phyloP scores from a whole-genome alignment of 768 basidiomycete species.

The Leucosporidium creatinivorum region DNA sequence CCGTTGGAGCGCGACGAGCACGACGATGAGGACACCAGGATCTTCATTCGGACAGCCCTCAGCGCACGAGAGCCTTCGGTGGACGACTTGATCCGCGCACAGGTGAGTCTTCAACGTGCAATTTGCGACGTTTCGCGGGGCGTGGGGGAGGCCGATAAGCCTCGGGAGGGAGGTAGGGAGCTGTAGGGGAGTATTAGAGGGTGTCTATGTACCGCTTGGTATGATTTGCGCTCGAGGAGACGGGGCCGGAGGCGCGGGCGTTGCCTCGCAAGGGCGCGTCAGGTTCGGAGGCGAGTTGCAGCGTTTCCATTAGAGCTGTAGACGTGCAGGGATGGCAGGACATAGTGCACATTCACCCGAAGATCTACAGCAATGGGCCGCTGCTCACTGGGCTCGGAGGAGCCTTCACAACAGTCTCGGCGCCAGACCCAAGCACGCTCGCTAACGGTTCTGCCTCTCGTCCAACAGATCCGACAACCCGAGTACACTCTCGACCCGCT shows the following conservation, averaged over 20 bases:
- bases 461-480: conserved; percentile 12
- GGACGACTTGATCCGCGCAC: conserved; percentile 16
- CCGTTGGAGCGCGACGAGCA: background rate
- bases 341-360: too few relatives aligned
- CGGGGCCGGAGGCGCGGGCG: too few relatives aligned
- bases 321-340: too few relatives aligned
- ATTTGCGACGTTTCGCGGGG: background rate
- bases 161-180: background rate
- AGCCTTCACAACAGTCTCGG: background rate
- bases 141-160: background rate
- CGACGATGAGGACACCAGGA: background rate
- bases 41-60: too few relatives aligned
- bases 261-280: too few relatives aligned
- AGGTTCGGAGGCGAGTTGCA: too few relatives aligned
- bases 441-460: background rate
- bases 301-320: too few relatives aligned
- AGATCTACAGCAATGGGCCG: background rate
- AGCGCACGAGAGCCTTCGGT: background rate
- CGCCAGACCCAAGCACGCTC: background rate
- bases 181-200: background rate
- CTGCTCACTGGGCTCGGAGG: background rate
- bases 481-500: conserved; percentile 18
- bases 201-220: background rate
- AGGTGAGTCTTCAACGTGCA: conserved; percentile 10
- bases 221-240: too few relatives aligned